These are phyloP conservation scores for Saccharomycopsis fodiens DNA, from an alignment of 805 yeast genomes.

Conservation along the genomic window DNA sequence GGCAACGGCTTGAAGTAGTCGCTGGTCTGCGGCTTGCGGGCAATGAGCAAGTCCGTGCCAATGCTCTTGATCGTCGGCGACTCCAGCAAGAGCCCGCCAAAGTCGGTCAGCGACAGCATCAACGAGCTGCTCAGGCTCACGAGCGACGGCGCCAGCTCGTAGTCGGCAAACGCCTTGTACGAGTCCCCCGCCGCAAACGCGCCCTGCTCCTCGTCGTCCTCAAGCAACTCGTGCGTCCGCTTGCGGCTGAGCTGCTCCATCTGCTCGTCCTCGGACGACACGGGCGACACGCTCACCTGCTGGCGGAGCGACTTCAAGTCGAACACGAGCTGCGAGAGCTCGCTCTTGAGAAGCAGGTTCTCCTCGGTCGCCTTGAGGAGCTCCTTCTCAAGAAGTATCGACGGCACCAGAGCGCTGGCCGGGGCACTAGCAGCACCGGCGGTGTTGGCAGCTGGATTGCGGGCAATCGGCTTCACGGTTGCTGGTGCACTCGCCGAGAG, in stretches of 20 bases:
- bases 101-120: slow-evolving; percentile 1
- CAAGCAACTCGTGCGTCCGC: slow-evolving; percentile 19
- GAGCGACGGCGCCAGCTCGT: slow-evolving; percentile 7
- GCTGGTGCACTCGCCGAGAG: neutral
- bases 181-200: neutral
- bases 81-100: slow-evolving; percentile 5
- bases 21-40: neutral
- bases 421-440: neutral
- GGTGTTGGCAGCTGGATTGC: neutral
- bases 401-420: neutral
- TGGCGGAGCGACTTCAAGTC: slow-evolving; percentile 33
- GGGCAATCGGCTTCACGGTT: neutral
- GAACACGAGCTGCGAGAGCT: slow-evolving; percentile 37
- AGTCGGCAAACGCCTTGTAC: neutral
- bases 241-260: slow-evolving; percentile 13
- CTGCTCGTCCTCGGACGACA: slow-evolving; percentile 7
- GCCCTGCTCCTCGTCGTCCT: slow-evolving; percentile 7
- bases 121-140: slow-evolving; percentile 7
- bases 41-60: neutral
- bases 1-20: neutral
- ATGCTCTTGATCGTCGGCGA: neutral
- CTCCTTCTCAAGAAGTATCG: slow-evolving; percentile 28
- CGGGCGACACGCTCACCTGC: slow-evolving; percentile 11
- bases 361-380: slow-evolving; percentile 38
- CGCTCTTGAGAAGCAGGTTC: slow-evolving; percentile 35